Evolutionary conservation across 345 rosid species (phyloP).

Genomic region (Eucalyptus decipiens): DNA sequence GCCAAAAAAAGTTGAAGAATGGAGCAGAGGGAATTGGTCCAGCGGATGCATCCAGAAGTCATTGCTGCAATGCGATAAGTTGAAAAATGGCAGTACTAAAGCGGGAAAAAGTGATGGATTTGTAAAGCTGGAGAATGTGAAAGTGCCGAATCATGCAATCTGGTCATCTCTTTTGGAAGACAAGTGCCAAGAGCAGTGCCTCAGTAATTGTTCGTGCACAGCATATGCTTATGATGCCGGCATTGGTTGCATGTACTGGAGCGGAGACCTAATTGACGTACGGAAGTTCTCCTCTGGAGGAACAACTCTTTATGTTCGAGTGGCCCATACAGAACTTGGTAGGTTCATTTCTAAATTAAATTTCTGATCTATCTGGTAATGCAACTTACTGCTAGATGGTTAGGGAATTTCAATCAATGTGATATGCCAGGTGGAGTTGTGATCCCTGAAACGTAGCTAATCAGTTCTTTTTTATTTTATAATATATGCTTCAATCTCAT

Average conservation of each 20-base stretch:
- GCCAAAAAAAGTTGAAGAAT: conserved; percentile 2
- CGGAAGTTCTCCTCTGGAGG: neutral
- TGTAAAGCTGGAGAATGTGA: neutral
- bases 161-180: neutral
- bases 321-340: conserved; percentile 3
- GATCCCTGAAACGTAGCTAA: neutral
- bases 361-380: neutral
- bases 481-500: neutral
- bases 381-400: neutral
- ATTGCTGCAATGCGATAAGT: neutral
- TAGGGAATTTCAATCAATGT: neutral
- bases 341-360: neutral
- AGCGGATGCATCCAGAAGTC: conserved; percentile 10
- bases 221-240: conserved; percentile 9
- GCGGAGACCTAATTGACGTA: neutral
- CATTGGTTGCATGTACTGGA: conserved; percentile 12
- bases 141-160: neutral
- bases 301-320: neutral
- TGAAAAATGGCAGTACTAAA: neutral
- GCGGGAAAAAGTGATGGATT: conserved; percentile 2
- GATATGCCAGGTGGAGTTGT: neutral
- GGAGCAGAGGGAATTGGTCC: conserved; percentile 15
- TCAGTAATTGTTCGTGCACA: conserved; percentile 12
- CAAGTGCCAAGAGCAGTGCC: conserved; percentile 2
- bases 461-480: neutral